phyloP scores from a whole-genome alignment of 495 filamentous ascomycete genomes.

The Tuber microsphaerosporum region DNA sequence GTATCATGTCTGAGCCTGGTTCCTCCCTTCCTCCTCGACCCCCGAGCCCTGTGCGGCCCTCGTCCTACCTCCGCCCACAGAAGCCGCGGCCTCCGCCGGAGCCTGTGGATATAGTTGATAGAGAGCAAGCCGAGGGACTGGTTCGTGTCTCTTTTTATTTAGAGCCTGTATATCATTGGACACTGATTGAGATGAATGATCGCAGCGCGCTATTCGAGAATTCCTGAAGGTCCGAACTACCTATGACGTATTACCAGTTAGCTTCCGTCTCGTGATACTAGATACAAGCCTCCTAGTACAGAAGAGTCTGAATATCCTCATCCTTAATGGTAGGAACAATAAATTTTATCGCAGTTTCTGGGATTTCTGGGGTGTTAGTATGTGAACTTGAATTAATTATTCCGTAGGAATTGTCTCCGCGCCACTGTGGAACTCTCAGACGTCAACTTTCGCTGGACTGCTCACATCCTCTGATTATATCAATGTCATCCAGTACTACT shows the following conservation, averaged over 20 bases:
- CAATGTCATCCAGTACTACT: conserved; percentile 99
- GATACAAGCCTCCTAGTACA: conserved; percentile 92
- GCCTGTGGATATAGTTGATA: conserved; percentile 68
- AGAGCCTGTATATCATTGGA: conserved; percentile 10
- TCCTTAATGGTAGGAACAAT: conserved; percentile 75
- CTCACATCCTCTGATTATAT: conserved; percentile 95
- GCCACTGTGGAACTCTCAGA: conserved; percentile 92
- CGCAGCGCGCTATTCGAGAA: conserved; percentile 64
- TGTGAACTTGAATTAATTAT: conserved; percentile 6
- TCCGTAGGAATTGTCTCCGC: conserved; percentile 88
- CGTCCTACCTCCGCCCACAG: conserved; percentile 68
- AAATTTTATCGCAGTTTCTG: neutral
- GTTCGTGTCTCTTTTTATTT: conserved; percentile 51
- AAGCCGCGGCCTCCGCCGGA: conserved; percentile 53
- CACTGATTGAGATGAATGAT: conserved; percentile 13
- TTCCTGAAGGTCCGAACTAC: conserved; percentile 95
- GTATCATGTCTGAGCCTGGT: conserved; percentile 36
- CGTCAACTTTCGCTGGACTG: conserved; percentile 86
- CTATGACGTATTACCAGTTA: conserved; percentile 97
- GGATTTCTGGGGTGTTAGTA: neutral
- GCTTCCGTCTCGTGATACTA: conserved; percentile 90
- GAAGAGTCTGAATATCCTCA: conserved; percentile 90
- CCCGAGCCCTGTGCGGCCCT: conserved; percentile 59
- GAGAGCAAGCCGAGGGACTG: conserved; percentile 86
- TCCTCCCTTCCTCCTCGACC: conserved; percentile 19